phyloP scores from a whole-genome alignment of 2,329 filamentous ascomycete species.

The Dactylellina leptospora region DNA sequence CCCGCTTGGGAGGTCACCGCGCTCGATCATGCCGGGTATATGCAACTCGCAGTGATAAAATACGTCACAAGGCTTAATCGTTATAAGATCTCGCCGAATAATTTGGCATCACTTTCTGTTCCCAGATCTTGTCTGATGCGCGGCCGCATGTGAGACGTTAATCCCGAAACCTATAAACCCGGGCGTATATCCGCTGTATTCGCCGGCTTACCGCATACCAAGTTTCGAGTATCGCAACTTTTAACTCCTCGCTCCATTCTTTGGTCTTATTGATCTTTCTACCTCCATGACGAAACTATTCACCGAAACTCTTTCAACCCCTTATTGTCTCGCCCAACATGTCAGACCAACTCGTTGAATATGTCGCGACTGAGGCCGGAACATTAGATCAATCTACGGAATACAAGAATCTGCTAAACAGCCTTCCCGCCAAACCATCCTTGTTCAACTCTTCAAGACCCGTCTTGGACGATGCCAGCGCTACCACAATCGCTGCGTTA shows the following conservation, averaged over 20 bases:
- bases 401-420: neutral
- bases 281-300: no score
- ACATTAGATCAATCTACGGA: neutral
- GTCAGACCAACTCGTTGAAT: no score
- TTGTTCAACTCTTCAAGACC: constrained; percentile 3
- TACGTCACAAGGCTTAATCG: constrained; percentile 11
- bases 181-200: no score
- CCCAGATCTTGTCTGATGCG: constrained; percentile 7
- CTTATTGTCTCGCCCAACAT: no score
- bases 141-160: neutral
- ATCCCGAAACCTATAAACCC: no score
- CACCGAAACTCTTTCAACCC: no score
- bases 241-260: no score
- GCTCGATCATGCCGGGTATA: neutral
- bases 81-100: no score
- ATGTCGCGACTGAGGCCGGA: neutral
- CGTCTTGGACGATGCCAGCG: neutral
- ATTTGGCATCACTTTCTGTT: neutral
- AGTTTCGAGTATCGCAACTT: neutral
- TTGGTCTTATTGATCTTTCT: no score
- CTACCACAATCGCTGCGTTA: constrained; percentile 57
- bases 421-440: neutral
- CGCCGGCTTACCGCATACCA: no score
- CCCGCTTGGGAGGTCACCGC: neutral
- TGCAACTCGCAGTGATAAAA: neutral